These are phyloP conservation scores for Sporothrix humicola DNA, from an alignment of 2,329 filamentous ascomycete species.

Conservation along the genomic window DNA sequence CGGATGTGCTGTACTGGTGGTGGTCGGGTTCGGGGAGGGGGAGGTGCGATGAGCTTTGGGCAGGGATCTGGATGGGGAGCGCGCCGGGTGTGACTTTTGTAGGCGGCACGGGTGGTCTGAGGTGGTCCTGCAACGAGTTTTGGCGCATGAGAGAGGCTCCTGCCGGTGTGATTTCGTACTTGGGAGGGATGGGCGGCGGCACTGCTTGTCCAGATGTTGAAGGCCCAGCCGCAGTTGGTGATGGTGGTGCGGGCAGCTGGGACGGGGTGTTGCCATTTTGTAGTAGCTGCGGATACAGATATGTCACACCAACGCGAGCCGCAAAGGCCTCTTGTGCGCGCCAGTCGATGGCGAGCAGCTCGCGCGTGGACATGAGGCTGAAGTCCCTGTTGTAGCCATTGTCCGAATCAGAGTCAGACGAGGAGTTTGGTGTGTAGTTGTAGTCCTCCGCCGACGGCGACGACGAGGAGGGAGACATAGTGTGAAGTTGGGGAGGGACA, in stretches of 20 bases:
- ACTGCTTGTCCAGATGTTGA: neutral
- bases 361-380: slow-evolving; percentile 60
- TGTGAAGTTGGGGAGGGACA: neutral
- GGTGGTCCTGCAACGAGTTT: slow-evolving; percentile 8
- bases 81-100: neutral
- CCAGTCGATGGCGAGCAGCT: slow-evolving; percentile 57
- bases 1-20: slow-evolving; percentile 13
- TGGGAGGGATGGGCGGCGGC: neutral
- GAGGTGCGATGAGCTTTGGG: neutral
- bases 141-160: slow-evolving; percentile 26
- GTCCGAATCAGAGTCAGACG: slow-evolving; percentile 46
- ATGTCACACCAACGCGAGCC: slow-evolving; percentile 50
- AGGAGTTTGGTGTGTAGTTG: neutral
- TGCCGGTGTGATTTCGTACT: neutral
- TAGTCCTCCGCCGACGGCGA: slow-evolving; percentile 10
- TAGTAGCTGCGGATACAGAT: slow-evolving; percentile 46
- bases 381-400: slow-evolving; percentile 46
- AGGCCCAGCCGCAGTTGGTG: too few relatives aligned
- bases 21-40: slow-evolving; percentile 24
- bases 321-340: slow-evolving; percentile 49
- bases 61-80: slow-evolving; percentile 34
- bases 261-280: neutral
- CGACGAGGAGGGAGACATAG: slow-evolving; percentile 19
- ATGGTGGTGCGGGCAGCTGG: too few relatives aligned
- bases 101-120: neutral